Conservation (phyloP, 495 filamentous ascomycete species). For the Podospora comata region DNA sequence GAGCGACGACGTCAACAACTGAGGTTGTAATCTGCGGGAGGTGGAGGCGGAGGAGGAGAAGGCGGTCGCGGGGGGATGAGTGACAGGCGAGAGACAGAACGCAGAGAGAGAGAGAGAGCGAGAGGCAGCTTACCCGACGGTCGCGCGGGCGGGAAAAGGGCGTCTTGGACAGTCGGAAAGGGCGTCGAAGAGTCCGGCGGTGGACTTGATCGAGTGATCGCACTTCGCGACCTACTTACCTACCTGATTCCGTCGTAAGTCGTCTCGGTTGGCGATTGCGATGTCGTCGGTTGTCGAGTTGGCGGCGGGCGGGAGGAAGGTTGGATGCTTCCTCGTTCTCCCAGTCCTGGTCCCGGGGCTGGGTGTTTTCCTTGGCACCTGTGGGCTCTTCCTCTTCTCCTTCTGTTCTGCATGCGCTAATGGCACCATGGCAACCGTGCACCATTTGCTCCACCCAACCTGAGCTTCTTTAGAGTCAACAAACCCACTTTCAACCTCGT, state of each 20-base stretch:
- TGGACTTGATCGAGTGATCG: conserved; percentile 6
- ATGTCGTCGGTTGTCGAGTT: conserved; percentile 13
- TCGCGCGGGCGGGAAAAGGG: not conserved
- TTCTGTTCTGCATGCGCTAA: conserved; percentile 14
- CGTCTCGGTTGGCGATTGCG: conserved; percentile 14
- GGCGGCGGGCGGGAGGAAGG: conserved; percentile 7
- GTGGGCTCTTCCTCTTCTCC: not conserved
- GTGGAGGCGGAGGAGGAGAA: not conserved
- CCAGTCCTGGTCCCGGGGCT: conserved; percentile 7
- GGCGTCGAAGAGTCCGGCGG: not conserved
- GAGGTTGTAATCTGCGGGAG: conserved; percentile 10
- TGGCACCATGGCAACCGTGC: conserved; percentile 27
- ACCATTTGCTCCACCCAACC: conserved; percentile 13
- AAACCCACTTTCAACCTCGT: not conserved
- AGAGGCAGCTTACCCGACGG: too few species aligned
- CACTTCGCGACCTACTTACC: conserved; percentile 16
- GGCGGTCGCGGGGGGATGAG: not conserved
- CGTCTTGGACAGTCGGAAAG: conserved; percentile 7
- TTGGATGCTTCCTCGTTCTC: conserved; percentile 13
- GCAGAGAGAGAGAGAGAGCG: too few species aligned
- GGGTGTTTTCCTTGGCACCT: conserved; percentile 24
- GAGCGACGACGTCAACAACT: conserved; percentile 15
- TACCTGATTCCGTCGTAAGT: conserved; percentile 16
- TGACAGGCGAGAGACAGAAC: not conserved
- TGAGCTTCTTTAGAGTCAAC: conserved; percentile 1